Evolutionary conservation across 2,329 filamentous ascomycete genomes (phyloP).

Genomic region (Epichloe gansuensis): DNA sequence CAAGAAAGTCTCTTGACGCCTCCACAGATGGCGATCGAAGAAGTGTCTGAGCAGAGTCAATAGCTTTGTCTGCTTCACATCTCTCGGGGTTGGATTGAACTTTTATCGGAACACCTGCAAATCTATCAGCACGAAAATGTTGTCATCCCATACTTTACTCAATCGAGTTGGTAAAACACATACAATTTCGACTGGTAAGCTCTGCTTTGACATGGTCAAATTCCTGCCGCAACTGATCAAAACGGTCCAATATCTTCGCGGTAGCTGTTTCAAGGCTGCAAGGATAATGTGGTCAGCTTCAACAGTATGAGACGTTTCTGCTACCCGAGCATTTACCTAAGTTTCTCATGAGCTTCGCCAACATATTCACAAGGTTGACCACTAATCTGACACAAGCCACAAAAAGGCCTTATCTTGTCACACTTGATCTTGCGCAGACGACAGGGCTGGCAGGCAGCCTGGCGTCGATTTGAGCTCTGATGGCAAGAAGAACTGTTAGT

Average conservation of each 20-base stretch:
- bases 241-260: conserved; percentile 8
- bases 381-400: conserved; percentile 8
- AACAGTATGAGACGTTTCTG: too few species aligned
- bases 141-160: not conserved
- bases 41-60: not conserved
- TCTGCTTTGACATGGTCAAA: conserved; percentile 7
- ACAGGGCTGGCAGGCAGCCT: conserved; percentile 11
- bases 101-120: not conserved
- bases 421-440: conserved; percentile 3
- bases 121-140: too few species aligned
- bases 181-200: not conserved
- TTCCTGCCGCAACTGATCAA: conserved; percentile 9
- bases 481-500: not conserved
- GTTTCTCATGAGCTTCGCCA: conserved; percentile 8
- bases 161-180: not conserved
- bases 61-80: not conserved
- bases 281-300: not conserved
- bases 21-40: conserved; percentile 3
- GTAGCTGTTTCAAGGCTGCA: conserved; percentile 10
- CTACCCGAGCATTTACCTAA: conserved; percentile 6
- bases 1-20: conserved; percentile 11
- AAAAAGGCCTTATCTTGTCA: conserved; percentile 11
- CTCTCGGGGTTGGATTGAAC: not conserved
- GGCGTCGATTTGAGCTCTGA: conserved; percentile 7
- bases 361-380: conserved; percentile 11